Base-by-base conservation (phyloP, 1,139 yeast genomes). In the Zygoascus hellenicus region DNA sequence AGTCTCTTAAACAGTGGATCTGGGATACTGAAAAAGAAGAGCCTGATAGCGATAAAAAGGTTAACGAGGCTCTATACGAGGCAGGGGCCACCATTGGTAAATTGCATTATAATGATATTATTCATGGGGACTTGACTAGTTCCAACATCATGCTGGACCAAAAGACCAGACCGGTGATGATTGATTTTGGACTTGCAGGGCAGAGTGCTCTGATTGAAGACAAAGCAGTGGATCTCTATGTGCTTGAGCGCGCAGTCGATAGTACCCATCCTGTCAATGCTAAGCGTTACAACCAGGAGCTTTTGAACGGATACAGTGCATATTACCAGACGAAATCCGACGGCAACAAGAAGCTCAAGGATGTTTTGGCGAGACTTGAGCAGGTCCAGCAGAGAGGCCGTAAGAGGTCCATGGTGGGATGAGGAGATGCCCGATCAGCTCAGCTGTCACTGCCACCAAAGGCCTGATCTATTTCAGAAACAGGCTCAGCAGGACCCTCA, bases 211-310 rank as follows among this genome's bases (percentile, higher is more conserved):
- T 88, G 53, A 76, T 86, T 0, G 98, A 94, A 59, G 97, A 92
- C 62, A 89, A 88, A 63, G 97, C 98, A 2, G 98, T 94, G 13
- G 99, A 94, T 64, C 65, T 94, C 51, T 94, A 92, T 60, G 97
- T 94, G 9, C 69, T 94, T 53, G 98, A 94, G 64, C 73, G 97
- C 58, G 98, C 99, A 1, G 77, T 94, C 16, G 68, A 78, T 35
- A 86, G 96, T 55, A 94, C 98, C 0, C 98, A 94, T 63, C 92
- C 98, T 0, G 74, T 75, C 4, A 77, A 76, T 59, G 75, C 96
- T 3, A 77, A 74, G 1, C 59, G 65, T 38, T 88, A 89, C 63
- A 82, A 78, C 56, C 63, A 68, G 39, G 83, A 94, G 89, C 61
- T 90, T 9, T 68, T 90, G 54, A 75, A 78, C 46, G 97, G 97